A percentile compares a stretch with the other conserved stretches of the same genome.
Evolutionary conservation across 2,329 filamentous ascomycete species (phyloP).

Genomic region (Talaromyces sp.): DNA sequence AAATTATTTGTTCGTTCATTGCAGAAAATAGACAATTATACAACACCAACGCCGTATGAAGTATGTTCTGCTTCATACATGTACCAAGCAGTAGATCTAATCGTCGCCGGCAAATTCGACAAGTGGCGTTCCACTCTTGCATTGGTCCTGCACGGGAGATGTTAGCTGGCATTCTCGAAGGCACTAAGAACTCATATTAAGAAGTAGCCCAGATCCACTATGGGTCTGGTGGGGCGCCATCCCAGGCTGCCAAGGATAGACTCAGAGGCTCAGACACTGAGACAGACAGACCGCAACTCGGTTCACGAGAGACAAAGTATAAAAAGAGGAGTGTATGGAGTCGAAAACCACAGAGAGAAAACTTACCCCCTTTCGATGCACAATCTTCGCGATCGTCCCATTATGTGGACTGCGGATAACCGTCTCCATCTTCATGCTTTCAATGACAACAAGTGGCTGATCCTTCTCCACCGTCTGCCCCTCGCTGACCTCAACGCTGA

Average conservation of each 20-base stretch:
- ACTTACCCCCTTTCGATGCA: conserved; percentile 72
- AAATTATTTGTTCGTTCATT: background rate
- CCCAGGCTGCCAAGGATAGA: background rate
- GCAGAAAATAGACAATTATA: background rate
- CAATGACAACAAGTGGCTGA: conserved; percentile 82
- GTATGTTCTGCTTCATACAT: background rate
- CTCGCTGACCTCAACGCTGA: conserved; percentile 82
- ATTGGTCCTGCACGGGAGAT: conserved; percentile 61
- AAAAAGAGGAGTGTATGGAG: conserved; percentile 13
- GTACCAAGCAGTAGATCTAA: background rate
- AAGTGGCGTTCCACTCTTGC: conserved; percentile 71
- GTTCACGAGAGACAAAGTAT: background rate
- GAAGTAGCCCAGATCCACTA: conserved; percentile 12
- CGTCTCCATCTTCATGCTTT: conserved; percentile 90
- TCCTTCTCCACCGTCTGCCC: conserved; percentile 83
- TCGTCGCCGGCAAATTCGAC: conserved; percentile 66
- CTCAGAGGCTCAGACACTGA: background rate
- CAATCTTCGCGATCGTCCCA: conserved; percentile 68
- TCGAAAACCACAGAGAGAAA: background rate
- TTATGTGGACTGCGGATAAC: conserved; percentile 75
- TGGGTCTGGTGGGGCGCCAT: background rate
- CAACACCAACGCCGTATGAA: background rate
- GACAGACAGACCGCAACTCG: background rate
- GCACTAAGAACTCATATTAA: conserved; percentile 21
- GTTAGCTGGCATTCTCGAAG: conserved; percentile 22